Evolutionary conservation across 192 early-diverging fungal genomes (phyloP).

Genomic region (Allomyces macrogynus): DNA sequence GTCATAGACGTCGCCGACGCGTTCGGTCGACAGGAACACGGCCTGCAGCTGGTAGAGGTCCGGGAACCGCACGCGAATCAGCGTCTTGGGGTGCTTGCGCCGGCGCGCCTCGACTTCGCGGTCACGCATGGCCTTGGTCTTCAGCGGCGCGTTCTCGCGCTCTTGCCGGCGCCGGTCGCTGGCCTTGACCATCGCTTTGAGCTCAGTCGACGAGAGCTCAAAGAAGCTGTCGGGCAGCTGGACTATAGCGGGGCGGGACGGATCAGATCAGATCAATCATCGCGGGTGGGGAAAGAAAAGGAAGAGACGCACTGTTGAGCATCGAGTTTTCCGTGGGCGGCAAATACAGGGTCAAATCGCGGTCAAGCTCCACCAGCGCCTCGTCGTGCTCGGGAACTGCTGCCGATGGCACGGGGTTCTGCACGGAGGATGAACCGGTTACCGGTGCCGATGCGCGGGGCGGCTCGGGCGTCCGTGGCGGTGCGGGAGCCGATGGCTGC

Average conservation of each 20-base stretch:
- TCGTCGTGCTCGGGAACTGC: not conserved
- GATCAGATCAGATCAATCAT: too few species aligned
- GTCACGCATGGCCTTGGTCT: constrained; percentile 58
- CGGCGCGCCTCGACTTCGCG: constrained; percentile 34
- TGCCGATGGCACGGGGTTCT: not conserved
- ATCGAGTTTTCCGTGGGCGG: constrained; percentile 19
- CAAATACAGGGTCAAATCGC: constrained; percentile 27
- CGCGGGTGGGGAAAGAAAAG: not conserved
- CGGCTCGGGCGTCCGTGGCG: not conserved
- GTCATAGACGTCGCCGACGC: too few species aligned
- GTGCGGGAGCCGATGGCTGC: constrained; percentile 1
- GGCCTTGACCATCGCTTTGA: constrained; percentile 37
- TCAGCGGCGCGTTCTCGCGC: constrained; percentile 50
- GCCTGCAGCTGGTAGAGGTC: constrained; percentile 55
- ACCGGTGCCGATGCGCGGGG: not conserved
- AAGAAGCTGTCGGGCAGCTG: constrained; percentile 79
- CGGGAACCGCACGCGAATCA: constrained; percentile 67
- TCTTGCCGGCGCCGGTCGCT: constrained; percentile 28
- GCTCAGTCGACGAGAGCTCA: constrained; percentile 44
- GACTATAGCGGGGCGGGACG: constrained; percentile 18
- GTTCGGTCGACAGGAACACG: constrained; percentile 43
- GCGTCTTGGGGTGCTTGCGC: constrained; percentile 49
- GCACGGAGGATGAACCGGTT: constrained; percentile 1
- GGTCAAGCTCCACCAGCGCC: not conserved
- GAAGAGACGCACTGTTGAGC: constrained; percentile 11